Evolutionary conservation across 78 protist genomes (phyloP), one percentile per base, ranked within the genome.

Genomic region (Pelomyxa schiedti): DNA sequence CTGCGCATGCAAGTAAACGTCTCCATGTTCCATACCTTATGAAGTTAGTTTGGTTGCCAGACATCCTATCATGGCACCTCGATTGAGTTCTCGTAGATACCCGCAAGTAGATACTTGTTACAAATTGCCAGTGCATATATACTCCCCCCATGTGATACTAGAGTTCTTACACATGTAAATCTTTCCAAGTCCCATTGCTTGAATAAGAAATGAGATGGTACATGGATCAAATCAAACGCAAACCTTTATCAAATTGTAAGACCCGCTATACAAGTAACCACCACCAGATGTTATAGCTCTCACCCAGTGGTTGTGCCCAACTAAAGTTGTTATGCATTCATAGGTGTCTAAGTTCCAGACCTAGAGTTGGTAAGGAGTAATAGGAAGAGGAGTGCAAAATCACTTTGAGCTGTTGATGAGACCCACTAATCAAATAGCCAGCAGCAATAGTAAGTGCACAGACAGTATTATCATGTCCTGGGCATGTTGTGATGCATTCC

Each of bases 241-340:
- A 1, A 82, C 58, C 8, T 66, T 75, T 7, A 78, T 75, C 0
- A 79, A 64, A 64, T 79, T 72, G 38, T 84, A 72, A 1, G 81
- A 53, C 16, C 88, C 88, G 7, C 71, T 22, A 65, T 72, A 78
- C 4, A 84, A 63, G 39, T 66, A 53, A 0, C 80, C 72, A 8
- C 72, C 80, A 32, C 41, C n/a, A 7, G 78, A 72, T 0, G 73
- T 75, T 4, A 84, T 26, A 3, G 88, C 88, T 8, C 88, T 69
- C 2, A 84, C 88, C 88, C 88, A 84, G 40, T 84, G 88, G 64
- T 79, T 84, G 68, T 76, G 79, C 8, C 80, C 88, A 6, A 68
- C 39, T 8, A 84, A 58, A 37, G 72, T 35, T 4, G 64, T 41
- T 1, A 84, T 76, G 64, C 75, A 72, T 41, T 72, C 41, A 22